A percentile compares a stretch with the other conserved stretches of the same genome.
These are phyloP conservation scores for Eutypa lata DNA, from an alignment of 2,329 filamentous ascomycete genomes.

Conservation along the genomic window DNA sequence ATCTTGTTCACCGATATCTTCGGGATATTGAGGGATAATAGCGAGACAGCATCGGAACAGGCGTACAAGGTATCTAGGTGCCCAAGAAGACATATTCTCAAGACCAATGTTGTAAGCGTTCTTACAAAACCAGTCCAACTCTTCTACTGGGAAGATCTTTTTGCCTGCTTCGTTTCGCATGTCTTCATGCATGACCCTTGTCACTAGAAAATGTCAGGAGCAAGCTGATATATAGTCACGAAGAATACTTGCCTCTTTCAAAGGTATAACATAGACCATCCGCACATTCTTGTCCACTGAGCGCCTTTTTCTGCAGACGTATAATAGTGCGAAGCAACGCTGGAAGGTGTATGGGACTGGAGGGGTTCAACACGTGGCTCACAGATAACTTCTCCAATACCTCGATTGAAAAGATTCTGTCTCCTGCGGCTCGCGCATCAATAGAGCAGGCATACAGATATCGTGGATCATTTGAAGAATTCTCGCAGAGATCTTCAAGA, in stretches of 20 bases:
- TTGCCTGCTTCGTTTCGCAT: conserved; percentile 37
- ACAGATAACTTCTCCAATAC: conserved; percentile 60
- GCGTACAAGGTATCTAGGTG: conserved; percentile 49
- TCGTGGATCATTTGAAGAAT: conserved; percentile 50
- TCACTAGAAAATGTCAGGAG: conserved; percentile 29
- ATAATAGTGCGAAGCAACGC: conserved; percentile 63
- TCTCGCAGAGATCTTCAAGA: conserved; percentile 57
- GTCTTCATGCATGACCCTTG: conserved; percentile 37
- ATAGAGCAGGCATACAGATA: conserved; percentile 78
- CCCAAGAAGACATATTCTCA: conserved; percentile 54
- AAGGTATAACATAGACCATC: conserved; percentile 54
- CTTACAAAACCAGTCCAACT: conserved; percentile 81
- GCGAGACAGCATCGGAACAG: conserved; percentile 53
- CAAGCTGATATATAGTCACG: no score
- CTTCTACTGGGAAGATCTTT: conserved; percentile 56
- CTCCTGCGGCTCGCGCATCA: conserved; percentile 66
- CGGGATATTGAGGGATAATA: conserved; percentile 51
- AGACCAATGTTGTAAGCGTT: conserved; percentile 78
- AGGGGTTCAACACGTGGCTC: conserved; percentile 45
- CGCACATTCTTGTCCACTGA: conserved; percentile 31
- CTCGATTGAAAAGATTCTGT: conserved; percentile 57
- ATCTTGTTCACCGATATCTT: conserved; percentile 38
- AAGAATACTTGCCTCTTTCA: conserved; percentile 39
- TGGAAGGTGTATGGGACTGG: conserved; percentile 54
- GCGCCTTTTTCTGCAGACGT: conserved; percentile 42